A percentile compares a stretch with the other conserved stretches of the same genome.
Conservation (phyloP, 768 basidiomycete genomes). For the Trametes meyenii region DNA sequence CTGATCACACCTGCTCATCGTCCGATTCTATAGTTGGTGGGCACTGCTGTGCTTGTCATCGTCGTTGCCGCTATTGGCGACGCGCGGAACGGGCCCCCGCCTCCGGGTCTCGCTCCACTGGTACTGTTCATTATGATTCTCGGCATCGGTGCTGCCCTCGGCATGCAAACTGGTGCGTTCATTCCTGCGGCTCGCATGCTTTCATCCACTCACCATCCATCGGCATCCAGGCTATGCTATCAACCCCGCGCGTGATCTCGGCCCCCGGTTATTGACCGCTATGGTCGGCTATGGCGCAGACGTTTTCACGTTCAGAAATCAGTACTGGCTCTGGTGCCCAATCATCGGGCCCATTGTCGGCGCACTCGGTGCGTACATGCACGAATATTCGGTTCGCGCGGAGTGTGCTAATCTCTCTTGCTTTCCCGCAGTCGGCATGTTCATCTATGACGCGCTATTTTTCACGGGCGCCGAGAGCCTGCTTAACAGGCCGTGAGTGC, state of each 20-base stretch:
- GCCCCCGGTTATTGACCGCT: conserved; percentile 66
- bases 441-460: conserved; percentile 61
- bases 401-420: not conserved
- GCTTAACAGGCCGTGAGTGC: conserved; percentile 54
- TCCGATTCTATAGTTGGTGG: conserved; percentile 48
- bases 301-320: conserved; percentile 46
- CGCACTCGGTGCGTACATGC: conserved; percentile 39
- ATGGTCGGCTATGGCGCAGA: conserved; percentile 73
- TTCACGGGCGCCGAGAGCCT: conserved; percentile 59
- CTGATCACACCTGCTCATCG: not conserved
- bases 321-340: conserved; percentile 79
- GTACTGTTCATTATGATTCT: conserved; percentile 58
- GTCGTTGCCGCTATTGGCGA: conserved; percentile 58
- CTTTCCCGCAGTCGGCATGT: conserved; percentile 41
- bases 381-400: not conserved
- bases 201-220: not conserved
- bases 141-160: conserved; percentile 60
- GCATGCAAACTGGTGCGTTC: conserved; percentile 53
- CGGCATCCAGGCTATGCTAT: conserved; percentile 51
- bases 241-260: conserved; percentile 75
- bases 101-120: conserved; percentile 55
- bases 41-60: conserved; percentile 55
- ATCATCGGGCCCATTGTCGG: conserved; percentile 62
- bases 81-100: conserved; percentile 50
- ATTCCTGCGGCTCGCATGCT: not conserved